These are phyloP conservation scores for Mycena crocata DNA, from an alignment of 768 basidiomycete species.

Conservation along the genomic window DNA sequence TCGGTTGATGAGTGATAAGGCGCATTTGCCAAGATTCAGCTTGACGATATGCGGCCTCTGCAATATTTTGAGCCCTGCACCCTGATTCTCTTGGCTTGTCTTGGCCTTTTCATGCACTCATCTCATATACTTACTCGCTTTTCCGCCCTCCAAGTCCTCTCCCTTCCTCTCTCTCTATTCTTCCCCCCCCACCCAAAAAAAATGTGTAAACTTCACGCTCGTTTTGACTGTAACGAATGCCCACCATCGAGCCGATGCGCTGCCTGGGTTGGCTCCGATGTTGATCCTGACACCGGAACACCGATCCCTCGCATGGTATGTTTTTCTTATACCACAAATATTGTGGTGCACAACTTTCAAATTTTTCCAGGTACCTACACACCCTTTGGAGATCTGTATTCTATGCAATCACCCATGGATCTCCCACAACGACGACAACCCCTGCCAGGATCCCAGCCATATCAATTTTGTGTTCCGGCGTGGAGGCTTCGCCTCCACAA, in stretches of 20 bases:
- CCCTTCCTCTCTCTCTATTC: background rate
- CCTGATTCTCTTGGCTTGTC: background rate
- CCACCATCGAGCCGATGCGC: background rate
- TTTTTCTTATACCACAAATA: background rate
- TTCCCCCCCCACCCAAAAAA: background rate
- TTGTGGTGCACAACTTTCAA: background rate
- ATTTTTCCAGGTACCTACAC: background rate
- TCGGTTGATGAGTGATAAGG: too few species aligned
- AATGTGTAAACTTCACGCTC: background rate
- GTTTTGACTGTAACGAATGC: background rate
- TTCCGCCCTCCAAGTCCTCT: background rate
- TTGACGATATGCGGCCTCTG: too few species aligned
- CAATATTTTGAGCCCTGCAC: too few species aligned
- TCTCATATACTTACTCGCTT: background rate
- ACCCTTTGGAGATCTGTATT: background rate
- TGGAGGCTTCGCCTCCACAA: background rate
- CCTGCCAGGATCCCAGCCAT: background rate
- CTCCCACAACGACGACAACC: background rate
- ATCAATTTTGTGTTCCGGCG: background rate
- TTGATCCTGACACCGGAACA: background rate
- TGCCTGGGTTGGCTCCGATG: background rate
- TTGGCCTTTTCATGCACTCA: background rate
- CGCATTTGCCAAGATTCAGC: too few species aligned
- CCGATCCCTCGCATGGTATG: background rate
- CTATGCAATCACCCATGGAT: background rate